Evolutionary conservation across 2,329 filamentous ascomycete genomes (phyloP), one percentile per base, ranked within the genome.

Genomic region (Penicillium sp.): DNA sequence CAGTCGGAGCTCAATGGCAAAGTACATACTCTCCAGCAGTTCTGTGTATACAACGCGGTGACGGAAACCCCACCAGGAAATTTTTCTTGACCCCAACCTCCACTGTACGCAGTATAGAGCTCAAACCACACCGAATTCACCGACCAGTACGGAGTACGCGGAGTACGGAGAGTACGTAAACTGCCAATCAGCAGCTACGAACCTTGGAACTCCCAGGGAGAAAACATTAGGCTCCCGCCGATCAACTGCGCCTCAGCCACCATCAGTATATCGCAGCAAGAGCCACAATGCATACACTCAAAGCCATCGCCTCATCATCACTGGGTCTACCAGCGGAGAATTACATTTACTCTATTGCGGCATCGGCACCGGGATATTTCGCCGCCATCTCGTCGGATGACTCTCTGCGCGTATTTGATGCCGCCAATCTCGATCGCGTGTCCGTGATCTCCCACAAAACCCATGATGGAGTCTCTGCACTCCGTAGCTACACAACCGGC

Each of bases 341-440:
- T 50, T 74, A 73, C 59, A 72, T 74, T 52, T 73, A 73, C 55
- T 63, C 64, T 8, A 60, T 73, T 41, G 56, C 62, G 5, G 51
- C 61, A 2, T 59, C 60, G 6, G 59, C 60, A 11, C 51, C 57
- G 20, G 57, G 56, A 20, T 56, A 58, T 7, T 64, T 74, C 36
- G 69, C 69, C 11, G 69, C 67, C 34, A 73, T 73, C 45, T 70
- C 70, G 6, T 74, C 71, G 14, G 70, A 74, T 60, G 69, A 73
- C 56, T 73, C 71, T 14, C 57, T 74, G 41, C 67, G 70, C 11
- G 51, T 70, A 6, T 67, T 73, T 49, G 68, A 72, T 54, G 64
- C 63, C 24, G 51, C 59, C 32, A 58, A 60, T 39, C 60, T 72
- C 32, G 51, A 60, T 14, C 59, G 63, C 42, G 59, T 64, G 9